A percentile compares a stretch with the other conserved stretches of the same genome.
These are phyloP conservation scores for Gonapodya sp. DNA, from an alignment of 192 early-diverging fungal genomes.

Conservation along the genomic window DNA sequence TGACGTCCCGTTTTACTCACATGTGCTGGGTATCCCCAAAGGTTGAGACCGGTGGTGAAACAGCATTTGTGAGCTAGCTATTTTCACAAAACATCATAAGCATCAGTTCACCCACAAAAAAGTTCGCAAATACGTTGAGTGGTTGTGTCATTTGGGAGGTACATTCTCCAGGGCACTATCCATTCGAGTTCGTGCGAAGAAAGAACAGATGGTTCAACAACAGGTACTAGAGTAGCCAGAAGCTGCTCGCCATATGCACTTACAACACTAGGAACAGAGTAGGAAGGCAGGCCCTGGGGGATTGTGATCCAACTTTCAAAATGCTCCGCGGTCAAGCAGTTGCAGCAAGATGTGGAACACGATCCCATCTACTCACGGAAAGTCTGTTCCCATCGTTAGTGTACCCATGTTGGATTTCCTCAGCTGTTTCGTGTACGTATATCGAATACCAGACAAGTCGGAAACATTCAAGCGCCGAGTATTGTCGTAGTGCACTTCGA, in stretches of 20 bases:
- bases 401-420: neutral
- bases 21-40: too few species aligned
- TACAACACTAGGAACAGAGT: neutral
- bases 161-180: neutral
- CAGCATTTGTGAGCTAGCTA: neutral
- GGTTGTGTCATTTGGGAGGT: neutral
- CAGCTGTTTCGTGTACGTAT: neutral
- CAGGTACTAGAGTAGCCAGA: neutral
- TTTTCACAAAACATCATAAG: neutral
- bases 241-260: neutral
- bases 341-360: too few species aligned
- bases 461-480: neutral
- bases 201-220: neutral
- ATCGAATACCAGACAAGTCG: neutral
- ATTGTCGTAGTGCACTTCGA: neutral
- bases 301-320: slow-evolving; percentile 4
- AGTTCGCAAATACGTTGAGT: neutral
- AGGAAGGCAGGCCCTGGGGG: neutral
- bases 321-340: too few species aligned
- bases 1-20: too few species aligned
- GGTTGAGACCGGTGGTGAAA: too few species aligned
- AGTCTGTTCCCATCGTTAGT: neutral
- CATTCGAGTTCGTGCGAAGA: too few species aligned
- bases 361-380: too few species aligned
- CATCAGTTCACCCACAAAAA: neutral